Percentiles rank a stretch among this genome's conserved stretches.
Evolutionary conservation across 805 yeast species (phyloP).

Genomic region (Saccharomycopsis javanensis): DNA sequence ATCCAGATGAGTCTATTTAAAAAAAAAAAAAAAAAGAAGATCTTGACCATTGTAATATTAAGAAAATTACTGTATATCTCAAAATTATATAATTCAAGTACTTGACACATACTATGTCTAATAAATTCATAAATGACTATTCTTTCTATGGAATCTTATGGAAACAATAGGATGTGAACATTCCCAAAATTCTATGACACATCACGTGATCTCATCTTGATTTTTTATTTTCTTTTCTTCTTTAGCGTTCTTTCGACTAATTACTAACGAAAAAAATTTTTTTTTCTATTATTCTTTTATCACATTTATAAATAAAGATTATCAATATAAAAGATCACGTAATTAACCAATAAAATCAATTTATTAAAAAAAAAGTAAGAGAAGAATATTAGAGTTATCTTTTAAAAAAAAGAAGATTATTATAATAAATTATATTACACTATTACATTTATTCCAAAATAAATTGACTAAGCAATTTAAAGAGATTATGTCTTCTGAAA

Average conservation of each 20-base stretch:
- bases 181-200: not conserved
- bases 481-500: conserved; percentile 22
- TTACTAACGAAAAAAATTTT: not conserved
- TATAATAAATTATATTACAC: not conserved
- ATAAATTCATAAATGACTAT: not conserved
- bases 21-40: too few relatives aligned
- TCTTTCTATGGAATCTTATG: not conserved
- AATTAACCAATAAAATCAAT: not conserved
- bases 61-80: too few relatives aligned
- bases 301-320: not conserved
- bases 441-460: not conserved
- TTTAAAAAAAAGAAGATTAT: not conserved
- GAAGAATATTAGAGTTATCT: too few relatives aligned
- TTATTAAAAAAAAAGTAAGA: not conserved
- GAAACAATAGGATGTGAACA: not conserved
- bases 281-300: not conserved
- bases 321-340: not conserved
- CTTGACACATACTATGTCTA: too few relatives aligned
- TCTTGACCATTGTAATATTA: too few relatives aligned
- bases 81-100: too few relatives aligned
- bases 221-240: not conserved
- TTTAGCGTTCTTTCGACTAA: not conserved
- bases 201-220: not conserved
- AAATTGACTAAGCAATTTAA: conserved; percentile 9
- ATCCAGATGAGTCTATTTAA: too few relatives aligned